Base-by-base conservation (phyloP, 2,329 filamentous ascomycete species). In the Nigrograna mackinnonii region DNA sequence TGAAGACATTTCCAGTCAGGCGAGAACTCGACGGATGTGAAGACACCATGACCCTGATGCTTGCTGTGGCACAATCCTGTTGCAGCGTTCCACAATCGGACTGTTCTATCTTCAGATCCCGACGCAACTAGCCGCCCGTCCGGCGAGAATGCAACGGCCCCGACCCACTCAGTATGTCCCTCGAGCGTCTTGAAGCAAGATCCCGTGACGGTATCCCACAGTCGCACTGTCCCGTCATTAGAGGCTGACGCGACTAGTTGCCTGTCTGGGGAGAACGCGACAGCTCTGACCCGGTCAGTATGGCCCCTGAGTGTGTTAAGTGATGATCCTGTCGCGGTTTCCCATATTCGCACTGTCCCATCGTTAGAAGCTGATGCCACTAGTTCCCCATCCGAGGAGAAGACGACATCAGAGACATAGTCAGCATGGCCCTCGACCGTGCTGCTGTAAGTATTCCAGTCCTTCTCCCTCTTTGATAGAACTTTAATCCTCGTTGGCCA, bases 221-320 rank as follows among this genome's bases (percentile, higher is more conserved):
- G 33, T 46, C 37, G 47, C 26, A 57, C 47, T 6, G 42, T 49
- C 35, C 56, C 49, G 34, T 36, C 34, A 19, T 16, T 1, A 6
- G 52, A 57, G 6, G 26, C 52, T 7, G 52, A 59, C n/a, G 48
- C 54, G 24, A 62, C 42, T 22, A 12, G 34, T 22, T 18, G 16
- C 14, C 39, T 41, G 44, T 62, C 47, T 31, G 37, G 41, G 3
- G 57, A 56, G 47, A 63, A 58, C 26, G 50, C 51, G 20, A 63
- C 46, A 6, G 38, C 52, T 22, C 55, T 35, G 1, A 4, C 11
- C 7, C 9, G 16, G 22, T 30, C 14, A 24, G 16, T 45, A 36
- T 54, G 45, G 30, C 49, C 52, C 37, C 55, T 40, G 30, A 61
- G 51, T 17, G 36, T 47, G 28, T 44, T 36, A 22, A 47, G 41